Evolutionary conservation across 169 alveolate genomes (phyloP).

Genomic region (Eimeria falciformis): DNA sequence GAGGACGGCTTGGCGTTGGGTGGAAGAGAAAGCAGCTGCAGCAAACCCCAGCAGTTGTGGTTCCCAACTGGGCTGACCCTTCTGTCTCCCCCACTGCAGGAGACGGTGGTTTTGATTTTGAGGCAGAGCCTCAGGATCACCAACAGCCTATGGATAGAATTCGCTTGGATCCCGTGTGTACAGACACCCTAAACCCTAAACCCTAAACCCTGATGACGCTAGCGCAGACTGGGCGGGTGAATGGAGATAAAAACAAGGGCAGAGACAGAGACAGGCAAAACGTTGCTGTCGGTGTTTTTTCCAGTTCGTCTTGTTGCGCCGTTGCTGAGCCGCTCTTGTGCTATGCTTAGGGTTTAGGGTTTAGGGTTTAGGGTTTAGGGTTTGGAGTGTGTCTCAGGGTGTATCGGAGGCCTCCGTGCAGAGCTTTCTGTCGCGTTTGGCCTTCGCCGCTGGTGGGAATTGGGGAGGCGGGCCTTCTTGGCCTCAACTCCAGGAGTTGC

Average conservation of each 20-base stretch:
- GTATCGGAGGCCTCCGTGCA: constrained; percentile 23
- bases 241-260: no score
- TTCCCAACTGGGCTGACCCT: constrained; percentile 64
- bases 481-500: constrained; percentile 28
- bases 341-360: constrained; percentile 32
- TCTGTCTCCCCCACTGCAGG: constrained; percentile 21
- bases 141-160: not conserved
- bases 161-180: not conserved
- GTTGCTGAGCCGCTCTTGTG: not conserved
- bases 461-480: not conserved
- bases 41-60: constrained; percentile 47
- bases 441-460: constrained; percentile 14
- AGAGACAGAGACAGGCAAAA: no score
- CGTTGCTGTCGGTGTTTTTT: no score
- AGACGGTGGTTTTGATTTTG: not conserved
- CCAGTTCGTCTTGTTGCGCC: no score
- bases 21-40: constrained; percentile 32
- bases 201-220: constrained; percentile 27
- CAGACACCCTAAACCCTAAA: constrained; percentile 4
- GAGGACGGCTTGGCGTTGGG: constrained; percentile 70
- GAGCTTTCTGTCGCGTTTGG: constrained; percentile 45
- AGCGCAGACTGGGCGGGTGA: no score
- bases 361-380: constrained; percentile 38
- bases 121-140: not conserved
- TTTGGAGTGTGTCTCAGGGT: not conserved